Evolutionary conservation across 768 basidiomycete species (phyloP), one percentile per base, ranked within the genome.

Genomic region (Auricularia sp.): DNA sequence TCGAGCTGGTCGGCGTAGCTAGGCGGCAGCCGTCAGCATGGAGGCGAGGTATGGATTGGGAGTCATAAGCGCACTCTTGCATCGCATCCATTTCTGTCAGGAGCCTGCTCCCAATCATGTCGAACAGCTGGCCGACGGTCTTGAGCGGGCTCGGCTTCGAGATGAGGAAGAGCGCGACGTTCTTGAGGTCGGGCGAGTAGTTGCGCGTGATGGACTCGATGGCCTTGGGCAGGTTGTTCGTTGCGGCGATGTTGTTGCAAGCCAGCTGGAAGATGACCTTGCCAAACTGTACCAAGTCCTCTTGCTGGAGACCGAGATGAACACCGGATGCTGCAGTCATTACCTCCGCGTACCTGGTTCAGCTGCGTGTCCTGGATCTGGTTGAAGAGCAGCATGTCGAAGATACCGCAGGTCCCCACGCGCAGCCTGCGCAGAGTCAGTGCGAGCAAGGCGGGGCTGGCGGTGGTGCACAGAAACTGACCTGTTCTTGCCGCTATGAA

Each of bases 401-500:
- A 80, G 42, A 97, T 79, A 0, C 92, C 91, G 66, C 92, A 93
- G 0, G 92, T 90, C 67, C 88, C 83, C 47, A 98, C 82, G n/a
- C 93, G 86, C 35, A 98, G 74, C 61, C 94, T 92, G 64, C 34
- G 39, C 16, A 39, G 33, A 23, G 42, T 36, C 58, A 61, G 39
- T 14, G 4, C 29, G 29, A 36, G n/a, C 16, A 10, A 61, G 33
- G 34, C 10, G n/a, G 7, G 21, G 36, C 23, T 29, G 29, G 29
- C 29, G 29, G 60, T n/a, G 29, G 6, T 29, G 10, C n/a, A 18
- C 11, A 61, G 33, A 14, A 21, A 44, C 71, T 14, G 65, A 90
- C 90, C 93, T 83, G 75, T 98, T 96, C 77, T 91, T 87, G 18
- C 92, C 89, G 1, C 93, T 95, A 36, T 96, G 74, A 61, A 99